Evolutionary conservation across 805 yeast species (phyloP).

Genomic region (Zygosaccharomyces gambellarensis): DNA sequence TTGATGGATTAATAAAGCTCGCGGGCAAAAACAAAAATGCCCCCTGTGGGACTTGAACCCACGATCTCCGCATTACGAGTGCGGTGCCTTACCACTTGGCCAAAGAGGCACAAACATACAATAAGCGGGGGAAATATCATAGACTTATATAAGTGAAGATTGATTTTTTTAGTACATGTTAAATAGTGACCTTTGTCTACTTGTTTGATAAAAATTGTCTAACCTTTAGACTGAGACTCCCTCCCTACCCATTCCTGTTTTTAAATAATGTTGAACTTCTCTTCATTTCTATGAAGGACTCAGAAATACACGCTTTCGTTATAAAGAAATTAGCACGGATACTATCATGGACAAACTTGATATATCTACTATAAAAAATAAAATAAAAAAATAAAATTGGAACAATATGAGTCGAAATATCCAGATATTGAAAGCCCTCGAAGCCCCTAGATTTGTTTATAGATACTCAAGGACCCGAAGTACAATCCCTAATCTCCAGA

Average conservation of each 20-base stretch:
- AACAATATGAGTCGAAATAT: background rate
- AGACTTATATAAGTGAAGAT: too few relatives aligned
- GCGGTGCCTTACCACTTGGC: slow-evolving; percentile 57
- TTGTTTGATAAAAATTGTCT: too few relatives aligned
- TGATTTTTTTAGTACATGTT: too few relatives aligned
- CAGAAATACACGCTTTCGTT: too few relatives aligned
- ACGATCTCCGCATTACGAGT: slow-evolving; percentile 56
- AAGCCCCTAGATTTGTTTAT: slow-evolving; percentile 11
- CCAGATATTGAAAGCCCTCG: slow-evolving; percentile 4
- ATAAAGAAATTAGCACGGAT: too few relatives aligned
- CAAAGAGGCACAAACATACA: slow-evolving; percentile 33
- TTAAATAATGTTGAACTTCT: too few relatives aligned
- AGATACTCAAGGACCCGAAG: slow-evolving; percentile 1
- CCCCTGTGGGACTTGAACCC: slow-evolving; percentile 54
- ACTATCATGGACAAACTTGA: too few relatives aligned
- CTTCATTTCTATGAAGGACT: too few relatives aligned
- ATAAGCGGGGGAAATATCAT: background rate
- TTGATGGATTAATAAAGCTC: too few relatives aligned
- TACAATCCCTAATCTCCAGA: slow-evolving; percentile 1
- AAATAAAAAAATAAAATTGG: background rate
- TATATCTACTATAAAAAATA: background rate
- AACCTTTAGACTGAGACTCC: too few relatives aligned
- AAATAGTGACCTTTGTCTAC: too few relatives aligned
- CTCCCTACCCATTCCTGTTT: too few relatives aligned
- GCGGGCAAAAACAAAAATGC: slow-evolving; percentile 27